Conservation (phyloP, 805 yeast species). For the Yarrowia bubula region DNA sequence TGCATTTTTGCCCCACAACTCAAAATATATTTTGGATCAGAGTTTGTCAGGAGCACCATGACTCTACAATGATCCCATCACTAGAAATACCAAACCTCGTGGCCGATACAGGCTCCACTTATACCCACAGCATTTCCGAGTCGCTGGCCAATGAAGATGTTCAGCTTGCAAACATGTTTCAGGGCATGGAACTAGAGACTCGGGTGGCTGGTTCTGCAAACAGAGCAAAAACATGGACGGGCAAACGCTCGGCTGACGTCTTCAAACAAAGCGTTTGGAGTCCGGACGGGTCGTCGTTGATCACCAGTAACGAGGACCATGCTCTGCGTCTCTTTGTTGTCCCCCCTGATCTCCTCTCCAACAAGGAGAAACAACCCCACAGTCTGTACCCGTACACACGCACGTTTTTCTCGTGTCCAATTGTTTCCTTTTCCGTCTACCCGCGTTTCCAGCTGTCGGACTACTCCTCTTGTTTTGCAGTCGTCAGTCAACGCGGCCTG, state of each 20-base stretch:
- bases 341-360: constrained; percentile 31
- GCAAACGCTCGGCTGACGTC: constrained; percentile 9
- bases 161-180: background rate
- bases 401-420: constrained; percentile 27
- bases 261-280: constrained; percentile 31
- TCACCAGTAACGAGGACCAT: constrained; percentile 32
- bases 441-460: constrained; percentile 30
- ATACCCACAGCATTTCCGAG: constrained; percentile 10
- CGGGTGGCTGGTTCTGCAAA: constrained; percentile 9
- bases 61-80: background rate
- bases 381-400: constrained; percentile 29
- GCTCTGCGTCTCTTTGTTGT: constrained; percentile 31
- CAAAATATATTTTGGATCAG: background rate
- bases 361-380: background rate
- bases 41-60: background rate
- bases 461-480: constrained; percentile 27
- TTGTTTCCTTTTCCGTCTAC: constrained; percentile 28
- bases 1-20: too few relatives aligned
- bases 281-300: constrained; percentile 33
- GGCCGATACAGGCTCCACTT: constrained; percentile 14
- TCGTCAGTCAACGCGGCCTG: constrained; percentile 30
- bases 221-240: background rate
- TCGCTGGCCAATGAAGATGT: constrained; percentile 18
- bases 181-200: constrained; percentile 11
- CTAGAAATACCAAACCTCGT: constrained; percentile 1